Percentiles rank a stretch among this genome's conserved stretches.
phyloP scores from a whole-genome alignment of 2,329 filamentous ascomycete species.

The Penicillium freii region DNA sequence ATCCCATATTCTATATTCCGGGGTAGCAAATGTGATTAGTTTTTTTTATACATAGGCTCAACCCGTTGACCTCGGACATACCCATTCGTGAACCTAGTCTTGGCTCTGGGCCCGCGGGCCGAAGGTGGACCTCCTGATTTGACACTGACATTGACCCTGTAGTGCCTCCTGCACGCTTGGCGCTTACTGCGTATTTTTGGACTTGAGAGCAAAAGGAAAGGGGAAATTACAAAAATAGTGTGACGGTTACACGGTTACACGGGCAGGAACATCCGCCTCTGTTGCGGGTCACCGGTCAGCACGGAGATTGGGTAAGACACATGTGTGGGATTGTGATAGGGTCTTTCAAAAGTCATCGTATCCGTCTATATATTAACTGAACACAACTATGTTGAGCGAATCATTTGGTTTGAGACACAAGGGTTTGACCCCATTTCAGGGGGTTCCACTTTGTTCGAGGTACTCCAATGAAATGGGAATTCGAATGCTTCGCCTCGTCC shows the following conservation, averaged over 20 bases:
- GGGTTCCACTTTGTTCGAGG: not conserved
- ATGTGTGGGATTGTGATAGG: not conserved
- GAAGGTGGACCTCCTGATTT: not conserved
- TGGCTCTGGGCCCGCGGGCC: not conserved
- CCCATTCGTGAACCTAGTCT: not conserved
- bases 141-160: too few relatives aligned
- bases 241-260: too few relatives aligned
- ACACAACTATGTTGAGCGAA: not conserved
- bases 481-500: not conserved
- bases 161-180: not conserved
- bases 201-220: not conserved
- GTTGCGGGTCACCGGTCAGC: not conserved
- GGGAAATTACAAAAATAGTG: too few relatives aligned
- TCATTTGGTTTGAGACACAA: not conserved
- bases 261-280: not conserved
- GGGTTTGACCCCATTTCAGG: not conserved
- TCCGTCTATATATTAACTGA: too few relatives aligned
- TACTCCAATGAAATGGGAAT: constrained; percentile 4
- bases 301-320: not conserved
- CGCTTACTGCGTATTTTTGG: not conserved
- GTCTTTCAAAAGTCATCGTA: not conserved
- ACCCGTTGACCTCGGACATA: too few relatives aligned
- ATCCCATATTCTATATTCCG: too few relatives aligned
- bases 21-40: too few relatives aligned
- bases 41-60: too few relatives aligned